Percentiles rank a stretch among this genome's conserved stretches.
Evolutionary conservation across 2,329 filamentous ascomycete species (phyloP).

Genomic region (Aurifilum marmelostoma): DNA sequence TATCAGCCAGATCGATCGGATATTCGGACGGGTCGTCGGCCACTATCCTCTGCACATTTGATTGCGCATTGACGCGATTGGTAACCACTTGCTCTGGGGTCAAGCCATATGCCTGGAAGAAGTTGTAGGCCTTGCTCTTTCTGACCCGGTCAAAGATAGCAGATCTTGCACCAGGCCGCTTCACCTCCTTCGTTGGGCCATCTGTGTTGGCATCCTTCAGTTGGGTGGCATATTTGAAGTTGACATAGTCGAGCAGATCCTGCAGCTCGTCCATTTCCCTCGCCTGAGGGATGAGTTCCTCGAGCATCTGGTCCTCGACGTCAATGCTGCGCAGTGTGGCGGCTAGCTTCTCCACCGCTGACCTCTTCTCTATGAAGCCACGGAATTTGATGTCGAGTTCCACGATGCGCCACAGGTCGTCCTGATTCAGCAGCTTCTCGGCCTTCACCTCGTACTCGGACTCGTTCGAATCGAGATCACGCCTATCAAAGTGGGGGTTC

Average conservation of each 20-base stretch:
- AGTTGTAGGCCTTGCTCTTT: slow-evolving; percentile 74
- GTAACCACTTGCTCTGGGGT: slow-evolving; percentile 85
- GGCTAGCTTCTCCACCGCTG: slow-evolving; percentile 78
- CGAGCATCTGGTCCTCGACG: slow-evolving; percentile 74
- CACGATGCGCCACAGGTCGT: slow-evolving; percentile 92
- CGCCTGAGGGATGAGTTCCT: slow-evolving; percentile 79
- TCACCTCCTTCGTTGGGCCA: slow-evolving; percentile 66
- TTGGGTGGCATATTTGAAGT: slow-evolving; percentile 87
- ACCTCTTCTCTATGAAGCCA: slow-evolving; percentile 88
- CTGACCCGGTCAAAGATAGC: slow-evolving; percentile 84
- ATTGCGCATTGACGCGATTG: slow-evolving; percentile 68
- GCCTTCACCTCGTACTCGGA: slow-evolving; percentile 76
- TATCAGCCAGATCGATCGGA: slow-evolving; percentile 87
- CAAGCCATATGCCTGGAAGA: slow-evolving; percentile 90
- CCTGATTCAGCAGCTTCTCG: slow-evolving; percentile 88
- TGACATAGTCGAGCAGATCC: slow-evolving; percentile 93
- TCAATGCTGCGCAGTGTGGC: slow-evolving; percentile 69
- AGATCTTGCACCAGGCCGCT: slow-evolving; percentile 82
- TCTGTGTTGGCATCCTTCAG: slow-evolving; percentile 76
- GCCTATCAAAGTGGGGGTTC: slow-evolving; percentile 58
- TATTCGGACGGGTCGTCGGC: slow-evolving; percentile 81
- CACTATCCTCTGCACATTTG: slow-evolving; percentile 73
- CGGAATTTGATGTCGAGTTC: slow-evolving; percentile 95
- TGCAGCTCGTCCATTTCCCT: slow-evolving; percentile 93
- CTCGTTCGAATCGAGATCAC: slow-evolving; percentile 63